Evolutionary conservation across 305 asterid genomes (phyloP).

Genomic region (Fraxinus greggii): DNA sequence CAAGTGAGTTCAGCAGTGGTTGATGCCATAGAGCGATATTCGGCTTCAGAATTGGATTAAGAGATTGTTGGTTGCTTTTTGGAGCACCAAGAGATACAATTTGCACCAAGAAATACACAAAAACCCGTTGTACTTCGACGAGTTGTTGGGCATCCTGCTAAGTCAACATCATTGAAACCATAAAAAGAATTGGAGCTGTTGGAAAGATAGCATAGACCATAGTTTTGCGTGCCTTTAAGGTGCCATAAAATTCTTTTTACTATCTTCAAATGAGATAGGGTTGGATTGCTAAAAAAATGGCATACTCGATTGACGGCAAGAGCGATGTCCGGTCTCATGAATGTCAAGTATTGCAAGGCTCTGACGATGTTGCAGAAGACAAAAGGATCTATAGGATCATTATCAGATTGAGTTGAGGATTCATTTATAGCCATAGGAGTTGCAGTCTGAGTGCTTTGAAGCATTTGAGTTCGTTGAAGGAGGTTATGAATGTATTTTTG

Average conservation of each 20-base stretch:
- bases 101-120: no score
- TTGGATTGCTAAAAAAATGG: not conserved
- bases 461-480: no score
- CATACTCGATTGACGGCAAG: not conserved
- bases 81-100: no score
- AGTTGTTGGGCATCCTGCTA: not conserved
- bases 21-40: no score
- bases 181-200: not conserved
- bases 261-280: not conserved
- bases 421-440: no score
- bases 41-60: no score
- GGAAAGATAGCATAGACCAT: not conserved
- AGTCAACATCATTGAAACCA: not conserved
- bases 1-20: no score
- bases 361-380: not conserved
- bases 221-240: not conserved
- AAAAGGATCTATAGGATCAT: no score
- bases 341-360: not conserved
- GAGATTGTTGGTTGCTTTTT: no score
- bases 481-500: no score
- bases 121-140: not conserved
- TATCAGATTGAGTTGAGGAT: no score
- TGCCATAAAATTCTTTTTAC: not conserved
- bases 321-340: not conserved
- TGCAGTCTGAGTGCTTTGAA: no score